These are phyloP conservation scores for Hemileia vastatrix DNA, from an alignment of 1,284 basidiomycete genomes.

Conservation along the genomic window DNA sequence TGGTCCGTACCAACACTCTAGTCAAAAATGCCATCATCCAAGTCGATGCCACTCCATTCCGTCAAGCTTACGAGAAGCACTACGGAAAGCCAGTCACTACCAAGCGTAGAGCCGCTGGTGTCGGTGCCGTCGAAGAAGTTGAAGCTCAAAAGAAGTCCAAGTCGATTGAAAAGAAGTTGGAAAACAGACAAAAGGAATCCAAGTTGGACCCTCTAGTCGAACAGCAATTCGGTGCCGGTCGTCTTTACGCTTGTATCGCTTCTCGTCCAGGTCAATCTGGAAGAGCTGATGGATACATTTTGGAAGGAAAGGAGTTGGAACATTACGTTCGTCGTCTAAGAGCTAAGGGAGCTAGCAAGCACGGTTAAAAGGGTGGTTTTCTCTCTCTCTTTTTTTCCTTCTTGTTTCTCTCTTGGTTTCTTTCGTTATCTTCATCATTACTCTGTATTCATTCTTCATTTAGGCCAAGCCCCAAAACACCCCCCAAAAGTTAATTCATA, in stretches of 20 bases:
- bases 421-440: neutral
- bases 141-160: conserved; percentile 36
- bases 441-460: no score
- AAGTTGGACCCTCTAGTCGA: conserved; percentile 43
- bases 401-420: neutral
- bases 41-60: conserved; percentile 44
- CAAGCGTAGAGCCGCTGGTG: conserved; percentile 38
- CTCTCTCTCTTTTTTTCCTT: neutral
- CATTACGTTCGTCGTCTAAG: conserved; percentile 21
- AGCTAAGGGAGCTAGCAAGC: conserved; percentile 1
- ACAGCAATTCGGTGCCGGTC: conserved; percentile 44
- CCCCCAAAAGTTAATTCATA: no score
- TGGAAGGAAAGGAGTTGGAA: conserved; percentile 43
- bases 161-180: conserved; percentile 36
- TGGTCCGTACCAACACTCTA: conserved; percentile 45
- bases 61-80: conserved; percentile 45
- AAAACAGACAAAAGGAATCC: conserved; percentile 35
- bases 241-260: conserved; percentile 41
- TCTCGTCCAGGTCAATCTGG: conserved; percentile 41
- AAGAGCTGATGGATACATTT: conserved; percentile 43
- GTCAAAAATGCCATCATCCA: conserved; percentile 44
- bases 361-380: neutral
- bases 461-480: no score
- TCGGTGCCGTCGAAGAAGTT: conserved; percentile 31
- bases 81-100: conserved; percentile 43